Percentiles rank a stretch among this genome's conserved stretches.
Conservation (phyloP, 2,329 filamentous ascomycete species). For the Aureobasidium sp. region DNA sequence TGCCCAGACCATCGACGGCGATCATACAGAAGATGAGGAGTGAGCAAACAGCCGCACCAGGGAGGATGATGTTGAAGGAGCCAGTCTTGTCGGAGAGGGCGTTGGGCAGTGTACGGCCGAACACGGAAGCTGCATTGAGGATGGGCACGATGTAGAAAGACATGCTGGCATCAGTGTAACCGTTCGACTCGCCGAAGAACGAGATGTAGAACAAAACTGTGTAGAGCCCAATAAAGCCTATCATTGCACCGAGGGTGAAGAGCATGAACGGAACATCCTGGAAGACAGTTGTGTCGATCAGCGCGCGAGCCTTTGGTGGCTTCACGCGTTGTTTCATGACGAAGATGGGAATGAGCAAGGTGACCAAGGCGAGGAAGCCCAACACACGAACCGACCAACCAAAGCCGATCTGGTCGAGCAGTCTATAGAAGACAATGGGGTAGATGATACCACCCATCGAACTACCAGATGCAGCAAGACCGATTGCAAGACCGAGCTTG, state of each 20-base stretch:
- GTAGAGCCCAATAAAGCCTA: constrained; percentile 35
- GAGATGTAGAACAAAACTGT: constrained; percentile 34
- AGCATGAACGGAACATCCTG: constrained; percentile 30
- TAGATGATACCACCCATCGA: constrained; percentile 46
- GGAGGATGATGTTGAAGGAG: constrained; percentile 29
- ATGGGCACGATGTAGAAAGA: constrained; percentile 36
- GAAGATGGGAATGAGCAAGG: constrained; percentile 29
- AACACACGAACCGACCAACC: constrained; percentile 45
- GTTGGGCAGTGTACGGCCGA: constrained; percentile 34
- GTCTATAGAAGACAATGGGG: constrained; percentile 38
- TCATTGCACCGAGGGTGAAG: constrained; percentile 23
- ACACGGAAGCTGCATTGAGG: constrained; percentile 32
- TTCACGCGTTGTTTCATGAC: constrained; percentile 25
- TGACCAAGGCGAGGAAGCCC: constrained; percentile 41
- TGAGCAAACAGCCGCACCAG: constrained; percentile 25
- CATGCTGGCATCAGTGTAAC: constrained; percentile 26
- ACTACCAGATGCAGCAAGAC: constrained; percentile 38
- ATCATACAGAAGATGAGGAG: constrained; percentile 31
- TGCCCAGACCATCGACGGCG: constrained; percentile 24
- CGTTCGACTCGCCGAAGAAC: constrained; percentile 27
- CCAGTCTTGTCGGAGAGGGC: constrained; percentile 32
- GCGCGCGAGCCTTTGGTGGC: constrained; percentile 26
- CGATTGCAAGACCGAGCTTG: constrained; percentile 39
- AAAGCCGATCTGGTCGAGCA: constrained; percentile 44
- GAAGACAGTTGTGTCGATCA: constrained; percentile 34